phyloP scores from a whole-genome alignment of 768 basidiomycete species.

The Hortiboletus campestris region DNA sequence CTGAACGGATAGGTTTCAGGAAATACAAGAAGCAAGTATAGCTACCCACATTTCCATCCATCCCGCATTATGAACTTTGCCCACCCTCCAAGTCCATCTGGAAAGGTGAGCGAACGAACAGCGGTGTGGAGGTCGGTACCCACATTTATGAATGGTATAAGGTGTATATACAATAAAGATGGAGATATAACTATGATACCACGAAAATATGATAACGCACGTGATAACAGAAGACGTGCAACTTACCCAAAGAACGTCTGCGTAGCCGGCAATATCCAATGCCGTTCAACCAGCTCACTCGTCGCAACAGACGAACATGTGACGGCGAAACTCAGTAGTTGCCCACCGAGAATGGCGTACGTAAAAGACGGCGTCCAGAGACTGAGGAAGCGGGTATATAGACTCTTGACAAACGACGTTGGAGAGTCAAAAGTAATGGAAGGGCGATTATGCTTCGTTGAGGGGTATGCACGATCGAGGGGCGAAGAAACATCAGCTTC shows the following conservation, averaged over 20 bases:
- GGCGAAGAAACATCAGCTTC: slow-evolving; percentile 1
- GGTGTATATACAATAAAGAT: slow-evolving; percentile 77
- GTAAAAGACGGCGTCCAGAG: slow-evolving; percentile 30
- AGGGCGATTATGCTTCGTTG: slow-evolving; percentile 12
- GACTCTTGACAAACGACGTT: slow-evolving; percentile 10
- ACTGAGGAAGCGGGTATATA: slow-evolving; percentile 22
- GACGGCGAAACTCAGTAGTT: slow-evolving; percentile 22
- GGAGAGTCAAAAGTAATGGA: slow-evolving; percentile 22
- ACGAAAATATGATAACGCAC: neutral
- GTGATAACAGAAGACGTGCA: neutral
- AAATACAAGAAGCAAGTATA: neutral
- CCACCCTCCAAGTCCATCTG: slow-evolving; percentile 84
- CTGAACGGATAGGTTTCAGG: slow-evolving; percentile 35
- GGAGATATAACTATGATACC: slow-evolving; percentile 59
- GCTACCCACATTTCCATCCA: slow-evolving; percentile 80
- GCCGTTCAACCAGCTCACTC: slow-evolving; percentile 61
- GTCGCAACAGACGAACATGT: slow-evolving; percentile 57
- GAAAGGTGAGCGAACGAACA: neutral
- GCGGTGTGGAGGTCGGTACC: slow-evolving; percentile 22
- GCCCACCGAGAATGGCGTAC: slow-evolving; percentile 28
- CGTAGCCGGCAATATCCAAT: slow-evolving; percentile 74
- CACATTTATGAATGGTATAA: slow-evolving; percentile 85
- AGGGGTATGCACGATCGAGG: neutral
- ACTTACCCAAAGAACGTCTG: slow-evolving; percentile 79
- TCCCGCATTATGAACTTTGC: slow-evolving; percentile 65